phyloP scores from a whole-genome alignment of 1,284 basidiomycete genomes.

The Coniferiporia sulphurascens region DNA sequence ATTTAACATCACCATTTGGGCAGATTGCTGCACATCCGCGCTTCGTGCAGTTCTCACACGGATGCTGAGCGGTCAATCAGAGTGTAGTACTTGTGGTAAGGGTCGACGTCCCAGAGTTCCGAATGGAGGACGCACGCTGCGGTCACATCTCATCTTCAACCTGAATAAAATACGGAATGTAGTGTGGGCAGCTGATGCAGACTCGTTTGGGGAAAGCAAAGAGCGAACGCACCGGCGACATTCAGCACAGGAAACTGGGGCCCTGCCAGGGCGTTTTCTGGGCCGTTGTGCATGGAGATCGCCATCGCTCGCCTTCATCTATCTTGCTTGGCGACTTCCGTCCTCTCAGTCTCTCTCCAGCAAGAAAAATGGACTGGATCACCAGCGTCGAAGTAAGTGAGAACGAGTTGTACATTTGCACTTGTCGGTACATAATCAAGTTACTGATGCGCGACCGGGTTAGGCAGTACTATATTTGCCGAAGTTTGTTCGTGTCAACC shows the following conservation, averaged over 20 bases:
- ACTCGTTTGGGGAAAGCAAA: conserved; percentile 9
- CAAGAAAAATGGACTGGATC: background rate
- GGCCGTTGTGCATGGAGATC: background rate
- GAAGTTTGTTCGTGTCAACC: background rate
- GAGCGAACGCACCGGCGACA: conserved; percentile 46
- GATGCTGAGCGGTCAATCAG: conserved; percentile 39
- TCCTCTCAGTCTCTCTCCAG: background rate
- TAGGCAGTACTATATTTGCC: background rate
- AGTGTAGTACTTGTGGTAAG: conserved; percentile 6
- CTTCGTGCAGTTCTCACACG: conserved; percentile 66
- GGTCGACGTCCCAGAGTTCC: conserved; percentile 9
- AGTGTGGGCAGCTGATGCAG: conserved; percentile 3
- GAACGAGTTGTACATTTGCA: conserved; percentile 1
- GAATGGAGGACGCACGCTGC: conserved; percentile 41
- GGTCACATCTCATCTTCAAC: conserved; percentile 68
- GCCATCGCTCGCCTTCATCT: conserved; percentile 13
- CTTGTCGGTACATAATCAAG: conserved; percentile 7
- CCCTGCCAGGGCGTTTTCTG: conserved; percentile 38
- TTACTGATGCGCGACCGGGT: background rate
- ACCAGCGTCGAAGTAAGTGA: conserved; percentile 7
- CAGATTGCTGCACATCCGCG: conserved; percentile 67
- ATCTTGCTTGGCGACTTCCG: background rate
- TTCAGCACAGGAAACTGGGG: conserved; percentile 67
- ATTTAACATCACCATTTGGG: conserved; percentile 48
- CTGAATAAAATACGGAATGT: conserved; percentile 28